These are phyloP conservation scores for Plenodomus tracheiphilus DNA, from an alignment of 2,329 filamentous ascomycete genomes.

Conservation along the genomic window DNA sequence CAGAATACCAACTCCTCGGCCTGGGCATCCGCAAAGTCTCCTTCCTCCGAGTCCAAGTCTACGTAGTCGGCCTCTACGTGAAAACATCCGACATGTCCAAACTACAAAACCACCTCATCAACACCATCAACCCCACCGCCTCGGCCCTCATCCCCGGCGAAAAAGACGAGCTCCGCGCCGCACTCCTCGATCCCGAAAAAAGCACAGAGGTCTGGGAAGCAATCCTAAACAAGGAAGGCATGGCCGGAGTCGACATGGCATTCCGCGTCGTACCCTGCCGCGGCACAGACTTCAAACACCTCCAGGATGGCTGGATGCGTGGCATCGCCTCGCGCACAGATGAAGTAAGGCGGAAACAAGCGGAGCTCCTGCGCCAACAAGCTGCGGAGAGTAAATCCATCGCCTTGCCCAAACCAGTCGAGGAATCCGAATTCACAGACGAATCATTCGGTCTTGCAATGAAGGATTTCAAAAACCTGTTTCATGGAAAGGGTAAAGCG, in stretches of 20 bases:
- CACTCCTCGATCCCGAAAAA: conserved; percentile 69
- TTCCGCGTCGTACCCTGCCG: conserved; percentile 87
- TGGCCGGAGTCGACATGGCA: conserved; percentile 65
- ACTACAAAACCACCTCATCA: conserved; percentile 78
- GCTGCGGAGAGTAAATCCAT: conserved; percentile 44
- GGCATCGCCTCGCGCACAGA: conserved; percentile 76
- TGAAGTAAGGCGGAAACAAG: conserved; percentile 46
- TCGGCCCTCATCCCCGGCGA: conserved; percentile 83
- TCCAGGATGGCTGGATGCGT: conserved; percentile 88
- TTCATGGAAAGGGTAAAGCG: conserved; percentile 74
- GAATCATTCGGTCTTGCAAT: conserved; percentile 77
- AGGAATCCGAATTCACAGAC: conserved; percentile 61
- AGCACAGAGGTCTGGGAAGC: conserved; percentile 75
- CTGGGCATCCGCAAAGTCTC: conserved; percentile 87
- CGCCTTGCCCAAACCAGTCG: conserved; percentile 35
- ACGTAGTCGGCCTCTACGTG: conserved; percentile 91
- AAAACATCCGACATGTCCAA: conserved; percentile 78
- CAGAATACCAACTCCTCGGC: conserved; percentile 86
- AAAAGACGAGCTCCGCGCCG: conserved; percentile 70
- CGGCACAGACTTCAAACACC: conserved; percentile 90
- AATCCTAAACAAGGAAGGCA: conserved; percentile 62
- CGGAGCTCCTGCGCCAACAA: conserved; percentile 47
- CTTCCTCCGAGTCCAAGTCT: conserved; percentile 88
- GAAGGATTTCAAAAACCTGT: conserved; percentile 77
- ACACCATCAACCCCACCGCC: conserved; percentile 73